phyloP scores from a whole-genome alignment of 305 asterid genomes.

The Stenogyne calaminthoides region DNA sequence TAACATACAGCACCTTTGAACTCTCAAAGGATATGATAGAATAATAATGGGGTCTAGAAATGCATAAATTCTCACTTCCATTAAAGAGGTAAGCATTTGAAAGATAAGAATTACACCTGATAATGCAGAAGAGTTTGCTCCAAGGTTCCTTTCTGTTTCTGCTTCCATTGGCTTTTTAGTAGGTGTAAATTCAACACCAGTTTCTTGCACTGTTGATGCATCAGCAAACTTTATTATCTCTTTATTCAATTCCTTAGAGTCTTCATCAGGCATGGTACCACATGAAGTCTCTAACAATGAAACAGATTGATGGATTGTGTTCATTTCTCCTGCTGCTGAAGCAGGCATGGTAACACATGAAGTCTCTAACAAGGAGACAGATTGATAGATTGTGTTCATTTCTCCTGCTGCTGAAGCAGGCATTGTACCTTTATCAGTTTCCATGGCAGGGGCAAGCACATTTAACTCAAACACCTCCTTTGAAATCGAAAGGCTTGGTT shows the following conservation, averaged over 20 bases:
- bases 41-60: slow-evolving; percentile 17
- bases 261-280: slow-evolving; percentile 37
- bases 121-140: slow-evolving; percentile 35
- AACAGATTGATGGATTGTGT: slow-evolving; percentile 37
- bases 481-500: slow-evolving; percentile 34
- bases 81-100: slow-evolving; percentile 17
- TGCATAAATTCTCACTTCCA: neutral
- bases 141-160: slow-evolving; percentile 33
- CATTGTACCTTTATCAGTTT: slow-evolving; percentile 33
- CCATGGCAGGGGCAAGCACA: slow-evolving; percentile 40
- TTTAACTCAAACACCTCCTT: slow-evolving; percentile 33
- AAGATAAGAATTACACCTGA: slow-evolving; percentile 48
- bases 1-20: slow-evolving; percentile 19
- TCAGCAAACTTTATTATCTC: slow-evolving; percentile 33
- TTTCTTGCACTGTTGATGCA: slow-evolving; percentile 38
- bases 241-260: slow-evolving; percentile 32
- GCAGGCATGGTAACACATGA: slow-evolving; percentile 37
- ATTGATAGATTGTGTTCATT: slow-evolving; percentile 31
- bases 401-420: slow-evolving; percentile 39
- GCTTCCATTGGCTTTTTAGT: slow-evolving; percentile 39
- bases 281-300: slow-evolving; percentile 40
- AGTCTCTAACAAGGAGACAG: slow-evolving; percentile 39
- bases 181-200: slow-evolving; percentile 41
- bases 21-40: slow-evolving; percentile 21
- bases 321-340: slow-evolving; percentile 36